phyloP scores from a whole-genome alignment of 2,329 filamentous ascomycete species.

The Venturia carpophila region DNA sequence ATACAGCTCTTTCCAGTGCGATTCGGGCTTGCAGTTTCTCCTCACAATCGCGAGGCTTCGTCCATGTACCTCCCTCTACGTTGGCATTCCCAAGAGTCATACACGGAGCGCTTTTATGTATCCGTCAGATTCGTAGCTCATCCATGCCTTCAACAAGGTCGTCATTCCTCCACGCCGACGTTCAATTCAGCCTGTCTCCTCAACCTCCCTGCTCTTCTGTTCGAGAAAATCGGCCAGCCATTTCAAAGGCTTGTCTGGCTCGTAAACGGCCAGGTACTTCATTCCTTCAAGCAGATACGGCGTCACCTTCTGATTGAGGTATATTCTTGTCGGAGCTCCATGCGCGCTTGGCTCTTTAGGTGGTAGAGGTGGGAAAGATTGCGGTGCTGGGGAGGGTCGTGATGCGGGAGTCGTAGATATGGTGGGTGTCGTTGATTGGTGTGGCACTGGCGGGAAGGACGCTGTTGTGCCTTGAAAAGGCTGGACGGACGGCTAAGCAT shows the following conservation, averaged over 20 bases:
- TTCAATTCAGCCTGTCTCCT: slow-evolving; percentile 24
- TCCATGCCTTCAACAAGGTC: neutral
- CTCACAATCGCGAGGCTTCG: neutral
- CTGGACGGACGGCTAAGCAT: slow-evolving; percentile 1
- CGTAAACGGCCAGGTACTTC: slow-evolving; percentile 43
- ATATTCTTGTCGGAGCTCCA: slow-evolving; percentile 41
- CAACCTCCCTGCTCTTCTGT: slow-evolving; percentile 41
- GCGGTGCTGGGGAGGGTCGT: slow-evolving; percentile 17
- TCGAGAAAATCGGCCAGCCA: slow-evolving; percentile 43
- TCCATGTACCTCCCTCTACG: neutral
- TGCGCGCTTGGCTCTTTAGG: slow-evolving; percentile 37
- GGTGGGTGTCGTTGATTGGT: slow-evolving; percentile 21
- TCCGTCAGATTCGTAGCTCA: neutral
- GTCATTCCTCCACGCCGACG: slow-evolving; percentile 20
- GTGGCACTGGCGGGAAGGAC: neutral
- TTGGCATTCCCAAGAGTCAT: neutral
- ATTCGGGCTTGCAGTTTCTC: neutral
- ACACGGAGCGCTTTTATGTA: neutral
- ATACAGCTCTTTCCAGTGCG: neutral
- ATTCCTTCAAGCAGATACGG: slow-evolving; percentile 45
- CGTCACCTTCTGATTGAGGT: slow-evolving; percentile 43
- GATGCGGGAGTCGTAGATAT: slow-evolving; percentile 17
- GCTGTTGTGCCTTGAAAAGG: neutral
- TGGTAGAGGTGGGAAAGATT: slow-evolving; percentile 14
- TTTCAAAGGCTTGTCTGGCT: slow-evolving; percentile 44